Evolutionary conservation across 208 protist genomes (phyloP), one percentile per base, ranked within the genome.

Genomic region (Trypanosoma boissoni): DNA sequence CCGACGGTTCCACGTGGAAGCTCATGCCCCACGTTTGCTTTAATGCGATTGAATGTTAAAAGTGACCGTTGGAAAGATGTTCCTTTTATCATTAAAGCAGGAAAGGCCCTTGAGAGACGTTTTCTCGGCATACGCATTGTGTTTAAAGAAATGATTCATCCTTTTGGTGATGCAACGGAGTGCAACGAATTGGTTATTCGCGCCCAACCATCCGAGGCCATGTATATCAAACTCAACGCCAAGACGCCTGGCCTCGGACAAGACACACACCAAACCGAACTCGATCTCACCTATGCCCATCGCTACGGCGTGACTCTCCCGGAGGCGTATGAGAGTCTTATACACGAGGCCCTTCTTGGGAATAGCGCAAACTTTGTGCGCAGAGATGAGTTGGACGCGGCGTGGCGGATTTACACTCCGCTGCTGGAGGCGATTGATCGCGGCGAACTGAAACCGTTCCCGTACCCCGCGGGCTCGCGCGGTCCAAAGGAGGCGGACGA

Each of bases 41-140:
- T 81, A 48, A 42, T 92, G 56, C 68, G 68, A 21, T 70, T 98
- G 9, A 58, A 71, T 54, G 92, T 98, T 60, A 88, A 96, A 61
- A 97, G 96, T 74, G 76, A 92, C 54, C 83, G 94, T 26, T 98
- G 95, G 95, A 58, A 89, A n/a, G 92, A 81, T 46, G 92, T 97
- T 20, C 93, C 93, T 20, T 97, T 98, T 65, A 86, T 97, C 48
- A 70, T 97, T 21, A 95, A 91, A 62, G 86, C 86, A 2, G 90
- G 91, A 26, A 98, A 98, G 68, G 87, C 89, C n/a, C 50, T 96
- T 6, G 89, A 96, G 63, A 51, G 77, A 41, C 88, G 91, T 59
- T 78, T 78, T 34, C 77, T 96, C 12, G 78, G 66, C 41, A 91
- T 96, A 41, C 76, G 80, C 56, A 85, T 96, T 51, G 86, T 94